Conservation (phyloP, 2,329 filamentous ascomycete species). For the Fusarium sp. region DNA sequence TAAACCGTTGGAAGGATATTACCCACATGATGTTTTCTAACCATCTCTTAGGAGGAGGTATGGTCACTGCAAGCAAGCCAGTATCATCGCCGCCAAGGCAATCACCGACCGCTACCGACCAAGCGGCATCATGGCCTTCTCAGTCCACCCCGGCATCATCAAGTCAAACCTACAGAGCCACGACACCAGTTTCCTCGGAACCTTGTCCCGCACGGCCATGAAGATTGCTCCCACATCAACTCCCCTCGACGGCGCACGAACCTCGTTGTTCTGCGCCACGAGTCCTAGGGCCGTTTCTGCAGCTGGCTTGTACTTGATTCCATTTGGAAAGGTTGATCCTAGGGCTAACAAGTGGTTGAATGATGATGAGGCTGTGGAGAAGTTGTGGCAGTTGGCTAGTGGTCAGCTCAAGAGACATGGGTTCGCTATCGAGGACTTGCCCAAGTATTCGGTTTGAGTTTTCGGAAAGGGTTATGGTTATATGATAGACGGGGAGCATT, state of each 20-base stretch:
- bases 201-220: slow-evolving; percentile 20
- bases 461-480: background rate
- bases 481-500: background rate
- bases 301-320: slow-evolving; percentile 28
- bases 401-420: slow-evolving; percentile 16
- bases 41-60: slow-evolving; percentile 31
- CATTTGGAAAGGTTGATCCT: slow-evolving; percentile 29
- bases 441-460: background rate
- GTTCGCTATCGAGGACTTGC: slow-evolving; percentile 7
- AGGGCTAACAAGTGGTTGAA: slow-evolving; percentile 35
- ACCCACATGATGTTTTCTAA: fast-evolving
- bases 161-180: slow-evolving; percentile 31
- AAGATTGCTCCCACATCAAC: slow-evolving; percentile 23
- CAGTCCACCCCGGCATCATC: slow-evolving; percentile 38
- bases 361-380: slow-evolving; percentile 23
- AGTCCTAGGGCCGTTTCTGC: slow-evolving; percentile 8
- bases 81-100: slow-evolving; percentile 30
- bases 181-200: slow-evolving; percentile 25
- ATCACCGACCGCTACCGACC: slow-evolving; percentile 32
- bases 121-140: slow-evolving; percentile 38
- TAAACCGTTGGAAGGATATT: fast-evolving
- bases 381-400: slow-evolving; percentile 18
- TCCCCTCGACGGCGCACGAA: slow-evolving; percentile 33
- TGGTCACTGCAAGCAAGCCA: slow-evolving; percentile 36
- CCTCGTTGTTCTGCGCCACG: slow-evolving; percentile 38